phyloP scores from a whole-genome alignment of 2,329 filamentous ascomycete species.

The Chaetomium olivaceum region DNA sequence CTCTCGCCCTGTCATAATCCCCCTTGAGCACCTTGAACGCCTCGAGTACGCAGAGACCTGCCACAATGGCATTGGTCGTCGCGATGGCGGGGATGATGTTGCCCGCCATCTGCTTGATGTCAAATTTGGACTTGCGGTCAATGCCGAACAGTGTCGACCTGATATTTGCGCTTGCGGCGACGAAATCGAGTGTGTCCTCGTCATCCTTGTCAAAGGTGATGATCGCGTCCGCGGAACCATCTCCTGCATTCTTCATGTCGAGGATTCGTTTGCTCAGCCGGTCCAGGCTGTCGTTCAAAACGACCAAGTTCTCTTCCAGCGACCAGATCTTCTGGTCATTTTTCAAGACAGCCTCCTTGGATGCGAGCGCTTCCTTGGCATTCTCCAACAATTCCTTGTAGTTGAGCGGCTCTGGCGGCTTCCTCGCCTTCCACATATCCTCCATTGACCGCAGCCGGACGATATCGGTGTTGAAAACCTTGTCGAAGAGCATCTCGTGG shows the following conservation, averaged over 20 bases:
- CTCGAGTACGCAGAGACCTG: conserved; percentile 86
- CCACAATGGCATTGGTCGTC: conserved; percentile 95
- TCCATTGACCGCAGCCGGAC: conserved; percentile 80
- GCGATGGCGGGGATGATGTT: conserved; percentile 99
- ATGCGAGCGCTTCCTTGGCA: conserved; percentile 47
- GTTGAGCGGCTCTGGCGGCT: conserved; percentile 70
- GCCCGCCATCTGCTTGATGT: conserved; percentile 98
- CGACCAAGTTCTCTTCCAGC: conserved; percentile 77
- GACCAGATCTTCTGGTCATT: conserved; percentile 79
- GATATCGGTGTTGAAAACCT: conserved; percentile 87
- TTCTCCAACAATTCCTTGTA: conserved; percentile 63
- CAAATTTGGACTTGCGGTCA: conserved; percentile 84
- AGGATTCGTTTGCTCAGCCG: conserved; percentile 74
- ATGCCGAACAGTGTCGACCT: conserved; percentile 89
- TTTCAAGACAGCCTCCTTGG: conserved; percentile 56
- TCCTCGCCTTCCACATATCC: conserved; percentile 92
- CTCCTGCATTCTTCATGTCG: conserved; percentile 55
- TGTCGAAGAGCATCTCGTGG: conserved; percentile 79
- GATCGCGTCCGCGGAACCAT: conserved; percentile 56
- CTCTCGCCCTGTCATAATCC: conserved; percentile 70
- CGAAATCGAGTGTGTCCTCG: conserved; percentile 90
- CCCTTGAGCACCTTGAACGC: conserved; percentile 85
- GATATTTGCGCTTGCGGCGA: conserved; percentile 85
- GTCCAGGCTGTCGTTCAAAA: conserved; percentile 82
- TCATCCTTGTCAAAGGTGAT: conserved; percentile 97